These are phyloP conservation scores for Gaeumannomyces sp. DNA, from an alignment of 2,329 filamentous ascomycete species.

Conservation along the genomic window DNA sequence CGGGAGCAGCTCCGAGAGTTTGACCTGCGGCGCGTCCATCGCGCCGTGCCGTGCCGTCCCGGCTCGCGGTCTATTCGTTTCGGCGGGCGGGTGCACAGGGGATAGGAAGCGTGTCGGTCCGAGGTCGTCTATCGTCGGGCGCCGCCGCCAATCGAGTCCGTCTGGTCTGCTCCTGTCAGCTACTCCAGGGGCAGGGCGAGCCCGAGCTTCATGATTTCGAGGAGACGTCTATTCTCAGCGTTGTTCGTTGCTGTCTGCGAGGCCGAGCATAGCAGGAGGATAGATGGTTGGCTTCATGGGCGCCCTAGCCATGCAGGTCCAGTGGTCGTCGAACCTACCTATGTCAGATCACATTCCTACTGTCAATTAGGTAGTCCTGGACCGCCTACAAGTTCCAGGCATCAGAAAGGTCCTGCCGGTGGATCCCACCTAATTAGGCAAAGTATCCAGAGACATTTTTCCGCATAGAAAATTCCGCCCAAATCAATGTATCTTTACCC, in stretches of 20 bases:
- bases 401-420: too few relatives aligned
- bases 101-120: not conserved
- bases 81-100: not conserved
- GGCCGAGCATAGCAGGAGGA: not conserved
- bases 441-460: too few relatives aligned
- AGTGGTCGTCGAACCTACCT: too few relatives aligned
- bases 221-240: not conserved
- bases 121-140: not conserved
- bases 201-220: not conserved
- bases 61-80: not conserved
- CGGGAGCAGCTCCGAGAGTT: conserved; percentile 89
- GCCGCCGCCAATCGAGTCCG: not conserved
- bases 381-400: too few relatives aligned
- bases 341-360: too few relatives aligned
- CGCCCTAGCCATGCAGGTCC: not conserved
- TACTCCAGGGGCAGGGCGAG: not conserved
- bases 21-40: conserved; percentile 68
- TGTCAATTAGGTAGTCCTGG: not conserved
- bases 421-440: too few relatives aligned
- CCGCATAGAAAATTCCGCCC: too few relatives aligned
- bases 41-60: not conserved
- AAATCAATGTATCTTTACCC: too few relatives aligned
- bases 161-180: not conserved
- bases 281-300: not conserved
- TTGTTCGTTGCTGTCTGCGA: not conserved